Percentiles rank a stretch among this genome's conserved stretches.
Conservation (phyloP, 192 early-diverging fungal species). For the Cetraspora pellucida region DNA sequence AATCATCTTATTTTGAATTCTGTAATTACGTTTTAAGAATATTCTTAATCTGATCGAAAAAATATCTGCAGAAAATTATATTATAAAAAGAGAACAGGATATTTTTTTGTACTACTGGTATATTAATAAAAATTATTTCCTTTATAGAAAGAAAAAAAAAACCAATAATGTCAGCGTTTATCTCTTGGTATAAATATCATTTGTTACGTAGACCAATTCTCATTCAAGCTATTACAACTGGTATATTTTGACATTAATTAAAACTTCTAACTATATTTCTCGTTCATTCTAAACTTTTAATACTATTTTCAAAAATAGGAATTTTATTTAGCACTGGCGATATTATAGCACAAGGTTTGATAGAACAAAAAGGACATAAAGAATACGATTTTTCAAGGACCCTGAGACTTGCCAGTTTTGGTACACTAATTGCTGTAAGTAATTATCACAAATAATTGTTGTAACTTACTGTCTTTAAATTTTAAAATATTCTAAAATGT, state of each 20-base stretch:
- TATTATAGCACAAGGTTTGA: conserved; percentile 1
- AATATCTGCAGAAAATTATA: too few relatives aligned
- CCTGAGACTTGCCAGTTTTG: conserved; percentile 4
- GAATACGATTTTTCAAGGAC: neutral
- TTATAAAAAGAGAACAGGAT: too few relatives aligned
- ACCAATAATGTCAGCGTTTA: neutral
- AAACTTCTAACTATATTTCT: neutral
- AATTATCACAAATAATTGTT: too few relatives aligned
- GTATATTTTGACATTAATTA: neutral
- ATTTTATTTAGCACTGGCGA: neutral
- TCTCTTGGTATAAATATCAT: conserved; percentile 1
- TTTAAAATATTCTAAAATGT: too few relatives aligned
- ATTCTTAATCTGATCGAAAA: too few relatives aligned
- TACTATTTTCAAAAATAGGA: neutral
- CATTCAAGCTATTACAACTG: neutral
- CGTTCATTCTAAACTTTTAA: too few relatives aligned
- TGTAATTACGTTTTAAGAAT: too few relatives aligned
- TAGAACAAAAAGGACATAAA: neutral
- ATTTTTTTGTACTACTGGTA: too few relatives aligned
- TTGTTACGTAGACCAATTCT: neutral
- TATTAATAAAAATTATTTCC: too few relatives aligned
- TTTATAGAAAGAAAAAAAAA: too few relatives aligned
- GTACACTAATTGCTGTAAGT: neutral
- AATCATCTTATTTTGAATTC: too few relatives aligned
- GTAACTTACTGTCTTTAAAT: too few relatives aligned